Base-by-base conservation (phyloP, 2,329 filamentous ascomycete genomes). In the Arthrobotrys pseudoclavata region DNA sequence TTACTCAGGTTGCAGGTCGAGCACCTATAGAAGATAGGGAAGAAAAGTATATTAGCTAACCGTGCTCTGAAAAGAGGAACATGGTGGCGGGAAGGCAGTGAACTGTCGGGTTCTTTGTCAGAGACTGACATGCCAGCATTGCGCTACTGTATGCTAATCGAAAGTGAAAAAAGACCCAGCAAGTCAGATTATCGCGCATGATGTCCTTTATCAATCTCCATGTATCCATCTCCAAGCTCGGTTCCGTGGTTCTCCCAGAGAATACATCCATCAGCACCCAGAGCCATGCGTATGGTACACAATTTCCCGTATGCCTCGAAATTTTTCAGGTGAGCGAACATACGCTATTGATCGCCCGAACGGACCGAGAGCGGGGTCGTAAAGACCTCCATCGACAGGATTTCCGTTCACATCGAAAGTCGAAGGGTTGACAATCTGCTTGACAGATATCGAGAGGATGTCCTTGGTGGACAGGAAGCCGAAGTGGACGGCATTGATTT, bases 321-420 rank as follows among this genome's bases (percentile, higher is more conserved):
- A 10, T 20, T 71, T 57, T 68, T 67, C 53, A 67, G 13, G 34
- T 2, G 18, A 15, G 55, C 34, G 55, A 20, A 84, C 90, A 86
- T 88, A 96, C 92, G 90, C 87, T 83, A 92, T 89, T 82, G 97
- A 93, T 57, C 92, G 90, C 88, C 93, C 75, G 37, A 74, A 97
- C 66, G 95, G 93, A 31, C 96, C 96, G 77, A 99, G 87, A 55
- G 95, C 94, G 69, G 92, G 89, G 84, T 97, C 96, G 83, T 99
- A 97, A 7, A 99, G 88, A 83, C 96, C 96, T 75, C 94, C 94
- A 50, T 74, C 63, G n/a, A 81, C 68, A 13, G 94, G 92, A 24
- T 79, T 79, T 5, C 79, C 80, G 82, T 97, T 94, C 80, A 96
- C 88, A 85, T 98, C 96, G 84, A 98, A 96, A n/a, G 96, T 97